Evolutionary conservation across 2,329 filamentous ascomycete genomes (phyloP).

Genomic region (Penicillium hesseltinei): DNA sequence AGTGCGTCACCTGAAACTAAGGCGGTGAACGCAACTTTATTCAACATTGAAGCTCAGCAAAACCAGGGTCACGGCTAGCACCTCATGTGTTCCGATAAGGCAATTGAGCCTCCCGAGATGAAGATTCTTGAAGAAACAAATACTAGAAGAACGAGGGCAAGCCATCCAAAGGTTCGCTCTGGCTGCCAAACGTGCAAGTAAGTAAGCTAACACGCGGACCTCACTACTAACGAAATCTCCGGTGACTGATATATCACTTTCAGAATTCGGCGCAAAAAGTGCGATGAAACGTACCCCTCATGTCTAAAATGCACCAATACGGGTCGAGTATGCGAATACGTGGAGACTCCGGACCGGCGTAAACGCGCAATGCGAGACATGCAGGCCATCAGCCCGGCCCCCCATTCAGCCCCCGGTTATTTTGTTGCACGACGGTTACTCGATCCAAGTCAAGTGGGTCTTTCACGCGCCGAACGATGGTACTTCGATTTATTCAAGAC

Average conservation of each 20-base stretch:
- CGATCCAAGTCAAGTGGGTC: not conserved
- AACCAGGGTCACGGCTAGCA: too few relatives aligned
- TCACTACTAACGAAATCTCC: not conserved
- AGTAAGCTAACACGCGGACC: not conserved
- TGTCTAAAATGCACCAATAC: not conserved
- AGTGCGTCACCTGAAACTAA: too few relatives aligned
- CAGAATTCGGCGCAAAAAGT: not conserved
- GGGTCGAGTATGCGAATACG: not conserved
- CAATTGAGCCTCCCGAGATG: not conserved
- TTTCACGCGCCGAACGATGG: not conserved
- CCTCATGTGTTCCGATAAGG: not conserved
- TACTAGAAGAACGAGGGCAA: not conserved
- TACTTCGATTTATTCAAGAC: not conserved
- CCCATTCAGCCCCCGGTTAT: not conserved
- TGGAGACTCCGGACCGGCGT: not conserved
- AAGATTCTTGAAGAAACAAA: not conserved
- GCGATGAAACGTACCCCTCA: not conserved
- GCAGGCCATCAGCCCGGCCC: not conserved
- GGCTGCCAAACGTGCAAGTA: not conserved
- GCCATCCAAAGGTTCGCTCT: not conserved
- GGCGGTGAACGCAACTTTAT: too few relatives aligned
- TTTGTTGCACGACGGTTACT: not conserved
- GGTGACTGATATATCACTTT: not conserved
- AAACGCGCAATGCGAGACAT: not conserved
- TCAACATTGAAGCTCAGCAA: too few relatives aligned